These are phyloP conservation scores for Talaromyces stipitatus DNA, from an alignment of 495 filamentous ascomycete genomes.

Conservation along the genomic window DNA sequence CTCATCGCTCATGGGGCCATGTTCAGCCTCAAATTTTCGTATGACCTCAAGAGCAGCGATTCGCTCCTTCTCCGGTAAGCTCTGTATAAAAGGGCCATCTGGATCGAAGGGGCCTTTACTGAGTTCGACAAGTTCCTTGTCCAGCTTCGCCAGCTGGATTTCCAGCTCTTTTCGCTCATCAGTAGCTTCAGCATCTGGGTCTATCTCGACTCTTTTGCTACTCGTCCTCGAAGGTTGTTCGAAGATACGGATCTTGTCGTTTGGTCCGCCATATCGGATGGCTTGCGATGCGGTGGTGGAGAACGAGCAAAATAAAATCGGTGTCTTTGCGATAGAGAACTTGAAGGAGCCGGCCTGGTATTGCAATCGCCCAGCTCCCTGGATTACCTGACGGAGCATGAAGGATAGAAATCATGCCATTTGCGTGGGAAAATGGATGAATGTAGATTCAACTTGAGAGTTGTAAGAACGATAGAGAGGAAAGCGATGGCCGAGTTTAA, in stretches of 20 bases:
- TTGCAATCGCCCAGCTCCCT: slow-evolving; percentile 39
- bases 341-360: slow-evolving; percentile 13
- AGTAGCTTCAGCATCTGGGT: slow-evolving; percentile 47
- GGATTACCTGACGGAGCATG: slow-evolving; percentile 42
- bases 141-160: slow-evolving; percentile 40
- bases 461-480: neutral
- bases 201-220: slow-evolving; percentile 28
- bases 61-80: slow-evolving; percentile 32
- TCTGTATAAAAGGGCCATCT: slow-evolving; percentile 34
- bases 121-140: slow-evolving; percentile 44
- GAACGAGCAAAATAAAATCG: slow-evolving; percentile 21
- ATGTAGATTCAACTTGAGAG: neutral
- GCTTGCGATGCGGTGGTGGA: slow-evolving; percentile 26
- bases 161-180: slow-evolving; percentile 36
- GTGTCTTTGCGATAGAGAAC: neutral
- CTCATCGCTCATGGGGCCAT: neutral
- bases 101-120: slow-evolving; percentile 35
- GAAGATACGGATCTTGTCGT: slow-evolving; percentile 38
- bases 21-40: slow-evolving; percentile 23
- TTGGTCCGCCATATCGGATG: slow-evolving; percentile 30
- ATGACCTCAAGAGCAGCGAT: slow-evolving; percentile 34
- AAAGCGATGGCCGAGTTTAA: neutral
- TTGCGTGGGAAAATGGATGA: neutral
- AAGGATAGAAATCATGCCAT: slow-evolving; percentile 28
- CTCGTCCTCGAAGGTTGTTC: slow-evolving; percentile 30